phyloP scores from a whole-genome alignment of 345 rosid genomes.

The Euphorbia tirucalli region DNA sequence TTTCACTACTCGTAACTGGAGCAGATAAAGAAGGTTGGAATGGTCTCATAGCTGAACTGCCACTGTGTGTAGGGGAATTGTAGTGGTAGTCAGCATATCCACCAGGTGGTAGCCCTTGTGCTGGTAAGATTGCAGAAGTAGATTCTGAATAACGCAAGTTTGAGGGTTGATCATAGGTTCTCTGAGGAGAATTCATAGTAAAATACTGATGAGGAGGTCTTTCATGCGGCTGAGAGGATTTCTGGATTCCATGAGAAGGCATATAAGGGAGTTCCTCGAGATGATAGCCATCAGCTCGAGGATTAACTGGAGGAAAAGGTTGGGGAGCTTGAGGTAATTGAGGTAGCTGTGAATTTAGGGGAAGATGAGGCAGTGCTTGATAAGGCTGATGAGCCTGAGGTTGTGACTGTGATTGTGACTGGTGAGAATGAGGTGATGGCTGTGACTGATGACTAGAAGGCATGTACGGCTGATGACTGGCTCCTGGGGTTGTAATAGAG shows the following conservation, averaged over 20 bases:
- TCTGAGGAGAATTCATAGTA: conserved; percentile 20
- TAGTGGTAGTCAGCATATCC: conserved; percentile 18
- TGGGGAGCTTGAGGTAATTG: conserved; percentile 28
- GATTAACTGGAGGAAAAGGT: conserved; percentile 18
- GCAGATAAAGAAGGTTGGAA: conserved; percentile 14
- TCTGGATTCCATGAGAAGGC: conserved; percentile 22
- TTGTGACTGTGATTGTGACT: conserved; percentile 17
- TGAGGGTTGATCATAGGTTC: conserved; percentile 22
- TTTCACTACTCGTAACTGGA: conserved; percentile 15
- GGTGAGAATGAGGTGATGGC: conserved; percentile 19
- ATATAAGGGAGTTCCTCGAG: conserved; percentile 25
- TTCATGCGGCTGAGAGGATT: conserved; percentile 24
- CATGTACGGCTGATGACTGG: conserved; percentile 16
- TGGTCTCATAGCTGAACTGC: conserved; percentile 20
- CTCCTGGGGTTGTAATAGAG: conserved; percentile 17
- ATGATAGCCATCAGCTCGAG: conserved; percentile 18
- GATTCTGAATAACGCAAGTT: conserved; percentile 26
- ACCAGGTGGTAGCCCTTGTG: conserved; percentile 9
- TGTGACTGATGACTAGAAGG: conserved; percentile 25
- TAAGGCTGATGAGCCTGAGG: conserved; percentile 22
- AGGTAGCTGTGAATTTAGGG: conserved; percentile 6
- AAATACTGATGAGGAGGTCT: conserved; percentile 15
- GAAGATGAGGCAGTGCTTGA: conserved; percentile 15
- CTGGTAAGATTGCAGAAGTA: conserved; percentile 16
- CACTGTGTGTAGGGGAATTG: conserved; percentile 13